Evolutionary conservation across 306 rosid species (phyloP), one percentile per base, ranked within the genome.

Genomic region (Dryas alaskensis): DNA sequence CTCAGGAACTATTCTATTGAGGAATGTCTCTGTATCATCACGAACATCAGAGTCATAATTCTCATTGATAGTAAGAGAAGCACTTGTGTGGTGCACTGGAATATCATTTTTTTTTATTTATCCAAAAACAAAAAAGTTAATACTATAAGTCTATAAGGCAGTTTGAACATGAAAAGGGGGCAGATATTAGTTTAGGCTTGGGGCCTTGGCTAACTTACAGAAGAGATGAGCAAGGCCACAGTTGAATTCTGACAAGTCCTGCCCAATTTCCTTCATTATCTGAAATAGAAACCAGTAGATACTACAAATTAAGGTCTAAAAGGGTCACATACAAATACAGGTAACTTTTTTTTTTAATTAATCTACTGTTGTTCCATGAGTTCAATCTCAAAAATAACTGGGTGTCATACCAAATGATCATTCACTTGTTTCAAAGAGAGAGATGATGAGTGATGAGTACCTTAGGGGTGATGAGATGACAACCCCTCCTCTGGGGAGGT

Each of bases 61-160:
- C 82, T 94, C 98, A 52, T 94, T 94, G 84, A 94, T 91, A 31
- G 95, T 94, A 51, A 91, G 98, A 51, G 98, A 91, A 76, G 97
- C 98, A 84, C 98, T 91, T 1, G 97, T 94, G 81, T 94, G 98
- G 73, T 91, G 98, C 88, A 91, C 98, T 94, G 89, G 43, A 71
- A 63, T 25, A 8, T 65, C 16, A 1, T 7, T 16, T 4, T 16
- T 0, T 14, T 1, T 2, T 19, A 19, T 39, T 6, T 13, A n/a
- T 16, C 17, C 50, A 53, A 9, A 47, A 17, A 4, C 16, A 19
- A 25, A 60, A 79, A 25, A 27, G 17, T 80, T 50, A 84, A 51
- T 55, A 10, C 31, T 1, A 43, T 14, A 52, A 65, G 4, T 42
- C 67, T 47, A 51, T 4, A 8, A 4, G 6, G 44, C 6, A 27